Evolutionary conservation across 352 stramenopile species (phyloP), one percentile per base, ranked within the genome.

Genomic region (Phytopythium mirpurense): DNA sequence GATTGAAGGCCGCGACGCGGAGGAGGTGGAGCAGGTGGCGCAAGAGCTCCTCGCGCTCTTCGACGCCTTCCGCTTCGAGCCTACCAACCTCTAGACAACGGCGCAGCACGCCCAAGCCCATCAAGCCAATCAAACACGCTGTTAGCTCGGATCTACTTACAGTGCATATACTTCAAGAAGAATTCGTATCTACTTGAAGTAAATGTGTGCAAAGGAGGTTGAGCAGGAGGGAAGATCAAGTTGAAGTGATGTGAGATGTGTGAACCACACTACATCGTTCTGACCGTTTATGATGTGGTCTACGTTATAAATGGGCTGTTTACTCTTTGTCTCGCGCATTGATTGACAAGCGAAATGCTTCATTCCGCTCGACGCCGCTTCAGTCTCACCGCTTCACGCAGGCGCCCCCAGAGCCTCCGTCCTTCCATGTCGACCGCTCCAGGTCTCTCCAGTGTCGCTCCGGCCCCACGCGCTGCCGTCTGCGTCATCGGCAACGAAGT

Each of bases 401-500:
- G 21, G 8, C 44, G 18, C 44, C 14, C 16, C 3, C 18, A 1
- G 12, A 24, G 24, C 18, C 18, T 36, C 31, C 44, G 18, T 7
- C 12, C 15, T 27, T 32, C 42, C 42, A 49, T 49, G 42, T 49
- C 42, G 19, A 15, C 42, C 21, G 10, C 24, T 15, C 8, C 11
- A 14, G 38, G 16, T 16, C 5, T 5, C 11, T 16, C 21, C 12
- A 46, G 5, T 21, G 7, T 21, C 14, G 41, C 36, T 1, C 19
- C 16, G 21, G 48, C 62, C 15, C 77, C 74, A 16, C 72, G 74
- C 34, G 77, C 77, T 14, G 77, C 74, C 7, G 49, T 86, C 40
- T 88, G 74, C 29, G 73, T 88, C 23, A 67, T 88, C 35, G 77
- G 63, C 32, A 86, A 88, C 44, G 77, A 88, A 73, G 77, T 88